Percentiles rank a stretch among this genome's conserved stretches.
phyloP scores from a whole-genome alignment of 768 basidiomycete genomes.

The Kwoniella sp. region DNA sequence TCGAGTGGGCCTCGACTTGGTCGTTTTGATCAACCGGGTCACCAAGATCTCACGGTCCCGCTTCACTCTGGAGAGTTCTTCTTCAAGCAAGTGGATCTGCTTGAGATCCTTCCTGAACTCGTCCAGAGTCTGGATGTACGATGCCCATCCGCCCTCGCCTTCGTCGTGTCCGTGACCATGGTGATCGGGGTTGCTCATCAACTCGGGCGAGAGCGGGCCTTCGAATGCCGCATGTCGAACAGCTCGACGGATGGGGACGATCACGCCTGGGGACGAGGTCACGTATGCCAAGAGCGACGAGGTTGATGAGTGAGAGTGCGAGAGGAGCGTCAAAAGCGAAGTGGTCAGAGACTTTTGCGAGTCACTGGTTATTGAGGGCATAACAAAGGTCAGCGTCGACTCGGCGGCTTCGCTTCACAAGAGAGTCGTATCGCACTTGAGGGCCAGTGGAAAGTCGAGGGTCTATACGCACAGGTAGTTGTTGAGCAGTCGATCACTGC shows the following conservation, averaged over 20 bases:
- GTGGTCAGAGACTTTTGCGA: slow-evolving; percentile 52
- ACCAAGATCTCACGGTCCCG: slow-evolving; percentile 55
- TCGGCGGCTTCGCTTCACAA: background rate
- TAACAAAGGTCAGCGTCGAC: slow-evolving; percentile 6
- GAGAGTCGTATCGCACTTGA: too few relatives aligned
- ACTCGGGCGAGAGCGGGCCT: slow-evolving; percentile 46
- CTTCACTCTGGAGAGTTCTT: slow-evolving; percentile 53
- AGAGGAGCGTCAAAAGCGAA: slow-evolving; percentile 53
- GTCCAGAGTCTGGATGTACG: slow-evolving; percentile 50
- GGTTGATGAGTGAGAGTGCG: slow-evolving; percentile 55
- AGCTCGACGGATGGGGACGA: slow-evolving; percentile 46
- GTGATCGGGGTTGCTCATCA: slow-evolving; percentile 29
- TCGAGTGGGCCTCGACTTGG: slow-evolving; percentile 52
- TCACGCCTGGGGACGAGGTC: slow-evolving; percentile 55
- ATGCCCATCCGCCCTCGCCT: slow-evolving; percentile 49
- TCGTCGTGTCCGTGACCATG: slow-evolving; percentile 25
- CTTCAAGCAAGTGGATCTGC: slow-evolving; percentile 54
- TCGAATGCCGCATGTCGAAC: slow-evolving; percentile 56
- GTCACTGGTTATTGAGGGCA: slow-evolving; percentile 29
- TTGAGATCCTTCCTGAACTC: slow-evolving; percentile 56
- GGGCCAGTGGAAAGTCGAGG: background rate
- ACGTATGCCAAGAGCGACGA: slow-evolving; percentile 56
- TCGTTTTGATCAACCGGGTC: slow-evolving; percentile 54
- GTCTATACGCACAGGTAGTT: slow-evolving; percentile 51
- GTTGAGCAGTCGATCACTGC: slow-evolving; percentile 52